A percentile compares a stretch with the other conserved stretches of the same genome.
These are phyloP conservation scores for Hypoxylon sp. DNA, from an alignment of 2,329 filamentous ascomycete species.

Conservation along the genomic window DNA sequence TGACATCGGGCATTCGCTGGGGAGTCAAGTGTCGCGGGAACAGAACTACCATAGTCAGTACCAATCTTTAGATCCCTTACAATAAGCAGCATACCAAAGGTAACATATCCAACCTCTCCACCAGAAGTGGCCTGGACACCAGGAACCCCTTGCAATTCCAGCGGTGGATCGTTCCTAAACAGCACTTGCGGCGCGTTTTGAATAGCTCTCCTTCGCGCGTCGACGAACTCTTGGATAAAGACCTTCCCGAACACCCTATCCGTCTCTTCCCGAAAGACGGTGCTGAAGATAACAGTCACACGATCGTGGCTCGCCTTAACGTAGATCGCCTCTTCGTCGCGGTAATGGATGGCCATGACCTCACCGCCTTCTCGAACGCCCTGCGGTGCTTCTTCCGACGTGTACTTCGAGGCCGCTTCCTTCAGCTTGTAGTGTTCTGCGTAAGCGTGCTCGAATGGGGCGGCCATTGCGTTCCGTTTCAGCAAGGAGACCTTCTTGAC, in stretches of 20 bases:
- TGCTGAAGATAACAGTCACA: constrained; percentile 99
- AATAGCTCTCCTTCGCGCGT: constrained; percentile 92
- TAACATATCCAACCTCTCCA: constrained; percentile 96
- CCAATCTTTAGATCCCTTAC: neutral
- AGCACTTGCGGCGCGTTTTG: constrained; percentile 98
- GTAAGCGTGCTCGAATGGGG: constrained; percentile 97
- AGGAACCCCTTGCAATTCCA: constrained; percentile 89
- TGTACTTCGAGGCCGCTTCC: constrained; percentile 92
- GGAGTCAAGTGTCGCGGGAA: constrained; percentile 95
- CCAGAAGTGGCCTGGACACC: constrained; percentile 83
- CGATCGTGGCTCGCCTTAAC: constrained; percentile 98
- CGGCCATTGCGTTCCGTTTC: constrained; percentile 99
- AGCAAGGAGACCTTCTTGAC: constrained; percentile 89
- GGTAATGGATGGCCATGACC: constrained; percentile 97
- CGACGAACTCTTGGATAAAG: constrained; percentile 98
- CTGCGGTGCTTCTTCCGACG: constrained; percentile 92
- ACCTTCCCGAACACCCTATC: constrained; percentile 98
- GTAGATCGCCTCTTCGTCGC: constrained; percentile 98
- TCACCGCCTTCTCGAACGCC: constrained; percentile 90
- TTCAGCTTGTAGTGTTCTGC: constrained; percentile 89
- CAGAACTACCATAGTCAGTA: constrained; percentile 72
- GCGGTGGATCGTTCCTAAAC: constrained; percentile 92
- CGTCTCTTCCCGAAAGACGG: constrained; percentile 97
- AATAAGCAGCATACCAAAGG: constrained; percentile 80
- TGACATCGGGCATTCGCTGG: constrained; percentile 92